Evolutionary conservation across 176 grass and related monocot species (phyloP).

Genomic region (Bonia amplexicaulis): DNA sequence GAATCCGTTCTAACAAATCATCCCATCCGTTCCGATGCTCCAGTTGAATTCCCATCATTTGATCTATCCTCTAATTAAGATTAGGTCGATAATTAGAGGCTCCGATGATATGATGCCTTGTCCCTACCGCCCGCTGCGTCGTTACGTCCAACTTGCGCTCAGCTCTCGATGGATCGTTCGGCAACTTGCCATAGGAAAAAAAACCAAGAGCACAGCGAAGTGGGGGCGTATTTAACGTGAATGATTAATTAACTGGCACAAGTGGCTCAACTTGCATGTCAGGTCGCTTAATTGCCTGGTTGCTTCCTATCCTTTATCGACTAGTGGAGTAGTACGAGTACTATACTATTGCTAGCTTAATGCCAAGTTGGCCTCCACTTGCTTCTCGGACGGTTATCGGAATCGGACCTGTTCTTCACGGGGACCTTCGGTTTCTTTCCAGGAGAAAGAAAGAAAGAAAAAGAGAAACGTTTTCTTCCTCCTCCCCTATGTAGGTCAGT

Average conservation of each 20-base stretch:
- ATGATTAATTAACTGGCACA: slow-evolving; percentile 6
- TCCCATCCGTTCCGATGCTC: background rate
- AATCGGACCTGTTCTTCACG: background rate
- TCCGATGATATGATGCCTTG: slow-evolving; percentile 1
- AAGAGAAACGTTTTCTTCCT: too few relatives aligned
- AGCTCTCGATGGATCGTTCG: background rate
- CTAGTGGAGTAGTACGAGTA: too few relatives aligned
- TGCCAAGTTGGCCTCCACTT: slow-evolving; percentile 27
- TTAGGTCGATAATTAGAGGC: background rate
- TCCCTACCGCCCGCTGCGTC: background rate
- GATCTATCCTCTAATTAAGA: background rate
- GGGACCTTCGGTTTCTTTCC: background rate
- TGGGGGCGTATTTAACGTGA: slow-evolving; percentile 3
- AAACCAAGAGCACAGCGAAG: background rate
- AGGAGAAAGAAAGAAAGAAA: too few relatives aligned
- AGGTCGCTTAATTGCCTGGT: slow-evolving; percentile 10
- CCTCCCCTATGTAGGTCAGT: too few relatives aligned
- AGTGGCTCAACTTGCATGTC: slow-evolving; percentile 25
- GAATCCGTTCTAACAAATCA: too few relatives aligned
- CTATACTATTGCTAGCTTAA: background rate
- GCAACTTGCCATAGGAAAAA: slow-evolving; percentile 20
- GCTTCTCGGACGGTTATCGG: slow-evolving; percentile 8
- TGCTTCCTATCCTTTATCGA: background rate
- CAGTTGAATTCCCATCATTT: background rate
- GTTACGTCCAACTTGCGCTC: background rate